Evolutionary conservation across 2,329 filamentous ascomycete genomes (phyloP).

Genomic region (Ambrosiella beaveri): DNA sequence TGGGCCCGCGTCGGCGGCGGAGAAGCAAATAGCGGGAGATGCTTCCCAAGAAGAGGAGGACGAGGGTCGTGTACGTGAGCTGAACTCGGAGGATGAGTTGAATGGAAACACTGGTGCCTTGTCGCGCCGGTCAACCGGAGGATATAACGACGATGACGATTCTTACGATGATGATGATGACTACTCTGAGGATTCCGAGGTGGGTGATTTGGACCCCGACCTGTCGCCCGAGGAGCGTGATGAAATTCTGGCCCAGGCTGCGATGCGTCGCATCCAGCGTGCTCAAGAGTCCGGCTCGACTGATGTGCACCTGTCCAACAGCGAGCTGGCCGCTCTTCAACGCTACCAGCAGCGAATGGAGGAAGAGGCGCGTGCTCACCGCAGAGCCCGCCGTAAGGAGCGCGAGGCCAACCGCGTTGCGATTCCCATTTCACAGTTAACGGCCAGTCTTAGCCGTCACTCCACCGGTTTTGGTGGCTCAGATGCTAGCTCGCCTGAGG

Average conservation of each 20-base stretch:
- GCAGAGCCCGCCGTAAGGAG: constrained; percentile 16
- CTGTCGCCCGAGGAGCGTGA: constrained; percentile 47
- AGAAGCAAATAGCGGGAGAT: constrained; percentile 28
- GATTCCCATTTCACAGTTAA: constrained; percentile 34
- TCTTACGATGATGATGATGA: constrained; percentile 17
- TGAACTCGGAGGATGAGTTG: constrained; percentile 42
- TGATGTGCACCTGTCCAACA: constrained; percentile 63
- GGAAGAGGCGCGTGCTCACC: constrained; percentile 25
- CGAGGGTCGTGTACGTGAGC: constrained; percentile 45
- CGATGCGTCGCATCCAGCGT: constrained; percentile 61
- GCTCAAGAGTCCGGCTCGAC: constrained; percentile 59
- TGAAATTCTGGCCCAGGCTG: constrained; percentile 58
- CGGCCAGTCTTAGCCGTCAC: background rate
- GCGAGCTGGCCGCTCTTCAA: constrained; percentile 68
- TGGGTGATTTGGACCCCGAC: constrained; percentile 34
- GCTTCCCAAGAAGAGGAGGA: constrained; percentile 8
- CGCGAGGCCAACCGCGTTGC: constrained; percentile 31
- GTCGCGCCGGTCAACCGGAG: constrained; percentile 6
- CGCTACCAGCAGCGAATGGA: constrained; percentile 44
- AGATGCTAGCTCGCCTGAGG: constrained; percentile 4
- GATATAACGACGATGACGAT: constrained; percentile 1
- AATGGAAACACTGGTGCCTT: constrained; percentile 15
- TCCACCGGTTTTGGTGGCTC: background rate
- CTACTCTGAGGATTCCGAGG: constrained; percentile 27
- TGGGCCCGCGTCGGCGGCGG: constrained; percentile 15